phyloP scores from a whole-genome alignment of 169 alveolate genomes.

The Theileria orientalis region DNA sequence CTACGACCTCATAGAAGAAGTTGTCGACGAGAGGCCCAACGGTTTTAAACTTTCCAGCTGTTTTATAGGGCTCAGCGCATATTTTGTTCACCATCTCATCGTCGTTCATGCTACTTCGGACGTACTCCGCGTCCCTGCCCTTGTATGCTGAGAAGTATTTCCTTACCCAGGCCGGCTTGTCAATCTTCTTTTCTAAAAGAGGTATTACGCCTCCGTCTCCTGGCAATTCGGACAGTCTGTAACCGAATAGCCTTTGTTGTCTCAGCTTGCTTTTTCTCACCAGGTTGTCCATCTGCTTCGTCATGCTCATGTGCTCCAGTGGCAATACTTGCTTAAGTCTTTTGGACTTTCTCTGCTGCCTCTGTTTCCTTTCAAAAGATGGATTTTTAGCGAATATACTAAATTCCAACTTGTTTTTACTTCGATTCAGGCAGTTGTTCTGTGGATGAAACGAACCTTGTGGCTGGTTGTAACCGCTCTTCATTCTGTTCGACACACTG shows the following conservation, averaged over 20 bases:
- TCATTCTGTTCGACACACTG: too few relatives aligned
- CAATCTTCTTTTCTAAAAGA: not conserved
- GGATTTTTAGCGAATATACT: conserved; percentile 36
- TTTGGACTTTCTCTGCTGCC: conserved; percentile 22
- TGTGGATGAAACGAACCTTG: not conserved
- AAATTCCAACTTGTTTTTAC: not conserved
- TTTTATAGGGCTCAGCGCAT: conserved; percentile 17
- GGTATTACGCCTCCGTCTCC: conserved; percentile 67
- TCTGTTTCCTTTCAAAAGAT: conserved; percentile 19
- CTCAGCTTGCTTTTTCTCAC: not conserved
- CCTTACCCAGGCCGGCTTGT: conserved; percentile 15
- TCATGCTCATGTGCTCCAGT: not conserved
- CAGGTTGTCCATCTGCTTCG: not conserved
- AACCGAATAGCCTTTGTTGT: conserved; percentile 25
- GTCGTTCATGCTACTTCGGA: not conserved
- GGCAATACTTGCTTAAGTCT: conserved; percentile 19
- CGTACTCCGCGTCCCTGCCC: not conserved
- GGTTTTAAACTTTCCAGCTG: conserved; percentile 49
- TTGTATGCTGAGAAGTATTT: conserved; percentile 18
- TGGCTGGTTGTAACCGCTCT: too few relatives aligned
- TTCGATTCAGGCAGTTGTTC: too few relatives aligned
- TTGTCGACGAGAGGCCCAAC: conserved; percentile 9
- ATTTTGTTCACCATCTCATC: conserved; percentile 5
- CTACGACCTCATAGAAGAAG: conserved; percentile 16
- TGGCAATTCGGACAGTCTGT: conserved; percentile 39